A percentile compares a stretch with the other conserved stretches of the same genome.
These are phyloP conservation scores for Corymbia citriodora DNA, from an alignment of 441 rosid genomes.

Conservation along the genomic window DNA sequence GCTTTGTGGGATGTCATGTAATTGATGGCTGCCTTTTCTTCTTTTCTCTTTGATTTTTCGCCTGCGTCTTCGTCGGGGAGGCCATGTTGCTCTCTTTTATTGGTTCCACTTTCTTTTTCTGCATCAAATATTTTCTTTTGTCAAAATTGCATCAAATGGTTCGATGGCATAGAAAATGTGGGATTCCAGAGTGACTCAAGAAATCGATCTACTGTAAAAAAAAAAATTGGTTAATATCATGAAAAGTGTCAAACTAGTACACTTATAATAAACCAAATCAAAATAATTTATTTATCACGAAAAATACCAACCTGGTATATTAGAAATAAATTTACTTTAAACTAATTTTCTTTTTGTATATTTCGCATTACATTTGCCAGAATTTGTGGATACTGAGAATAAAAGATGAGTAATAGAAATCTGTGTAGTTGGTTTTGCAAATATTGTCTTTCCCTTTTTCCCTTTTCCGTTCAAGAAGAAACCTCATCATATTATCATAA, in stretches of 20 bases:
- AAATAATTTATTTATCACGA: too few relatives aligned
- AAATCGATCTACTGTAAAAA: not conserved
- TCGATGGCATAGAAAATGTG: not conserved
- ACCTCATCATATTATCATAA: too few relatives aligned
- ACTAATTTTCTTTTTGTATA: not conserved
- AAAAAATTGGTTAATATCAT: too few relatives aligned
- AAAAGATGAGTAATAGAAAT: not conserved
- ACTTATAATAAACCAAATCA: too few relatives aligned
- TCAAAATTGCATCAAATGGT: not conserved
- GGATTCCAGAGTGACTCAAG: not conserved
- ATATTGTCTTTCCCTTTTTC: not conserved
- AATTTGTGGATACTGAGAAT: not conserved
- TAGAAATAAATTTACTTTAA: too few relatives aligned
- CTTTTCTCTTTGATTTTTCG: not conserved
- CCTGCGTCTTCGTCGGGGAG: not conserved
- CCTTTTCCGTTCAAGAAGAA: too few relatives aligned
- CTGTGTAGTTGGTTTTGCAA: not conserved
- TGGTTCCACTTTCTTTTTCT: not conserved
- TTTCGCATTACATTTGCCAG: not conserved
- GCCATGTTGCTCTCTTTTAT: not conserved
- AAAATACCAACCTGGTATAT: too few relatives aligned
- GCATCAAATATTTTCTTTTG: not conserved
- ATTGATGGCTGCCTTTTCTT: not conserved
- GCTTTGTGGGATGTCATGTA: not conserved
- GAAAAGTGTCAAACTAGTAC: too few relatives aligned